A percentile compares a stretch with the other conserved stretches of the same genome.
These are phyloP conservation scores for Buxus sempervirens DNA, from an alignment of 164 flowering plant species.

Conservation along the genomic window DNA sequence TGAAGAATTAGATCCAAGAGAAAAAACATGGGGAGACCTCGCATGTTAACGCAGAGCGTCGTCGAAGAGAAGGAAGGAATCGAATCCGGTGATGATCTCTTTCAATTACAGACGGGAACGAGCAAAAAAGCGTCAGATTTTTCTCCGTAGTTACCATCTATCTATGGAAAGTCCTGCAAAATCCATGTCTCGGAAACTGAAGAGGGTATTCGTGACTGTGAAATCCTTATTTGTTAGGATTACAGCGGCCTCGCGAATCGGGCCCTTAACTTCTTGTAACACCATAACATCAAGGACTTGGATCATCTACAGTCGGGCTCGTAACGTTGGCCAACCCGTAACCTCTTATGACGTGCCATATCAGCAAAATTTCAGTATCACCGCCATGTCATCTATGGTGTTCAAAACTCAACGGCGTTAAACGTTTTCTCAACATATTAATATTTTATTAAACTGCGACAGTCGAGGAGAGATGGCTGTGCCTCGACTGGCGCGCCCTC, in stretches of 20 bases:
- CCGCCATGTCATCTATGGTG: too few species aligned
- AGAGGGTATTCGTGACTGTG: constrained; percentile 22
- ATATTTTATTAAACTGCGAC: too few species aligned
- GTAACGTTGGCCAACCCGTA: too few species aligned
- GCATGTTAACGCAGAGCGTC: constrained; percentile 4
- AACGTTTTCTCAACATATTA: too few species aligned
- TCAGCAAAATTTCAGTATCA: too few species aligned
- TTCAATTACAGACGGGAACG: constrained; percentile 32
- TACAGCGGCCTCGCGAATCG: constrained; percentile 14
- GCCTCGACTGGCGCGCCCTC: too few species aligned
- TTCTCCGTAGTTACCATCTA: constrained; percentile 35
- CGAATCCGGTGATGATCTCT: constrained; percentile 15
- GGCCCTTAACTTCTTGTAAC: constrained; percentile 12
- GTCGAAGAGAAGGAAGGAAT: constrained; percentile 20
- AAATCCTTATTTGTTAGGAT: constrained; percentile 16
- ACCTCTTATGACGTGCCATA: too few species aligned
- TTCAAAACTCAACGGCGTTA: too few species aligned
- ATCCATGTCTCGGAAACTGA: constrained; percentile 9
- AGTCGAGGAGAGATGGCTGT: too few species aligned
- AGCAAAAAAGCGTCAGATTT: constrained; percentile 38
- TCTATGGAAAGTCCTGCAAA: constrained; percentile 10
- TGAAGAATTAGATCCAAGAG: constrained; percentile 14
- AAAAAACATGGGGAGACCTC: not conserved
- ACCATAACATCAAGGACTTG: too few species aligned
- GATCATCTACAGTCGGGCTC: too few species aligned